phyloP scores from a whole-genome alignment of 1,284 basidiomycete genomes.

The Ceratobasidium sp. region DNA sequence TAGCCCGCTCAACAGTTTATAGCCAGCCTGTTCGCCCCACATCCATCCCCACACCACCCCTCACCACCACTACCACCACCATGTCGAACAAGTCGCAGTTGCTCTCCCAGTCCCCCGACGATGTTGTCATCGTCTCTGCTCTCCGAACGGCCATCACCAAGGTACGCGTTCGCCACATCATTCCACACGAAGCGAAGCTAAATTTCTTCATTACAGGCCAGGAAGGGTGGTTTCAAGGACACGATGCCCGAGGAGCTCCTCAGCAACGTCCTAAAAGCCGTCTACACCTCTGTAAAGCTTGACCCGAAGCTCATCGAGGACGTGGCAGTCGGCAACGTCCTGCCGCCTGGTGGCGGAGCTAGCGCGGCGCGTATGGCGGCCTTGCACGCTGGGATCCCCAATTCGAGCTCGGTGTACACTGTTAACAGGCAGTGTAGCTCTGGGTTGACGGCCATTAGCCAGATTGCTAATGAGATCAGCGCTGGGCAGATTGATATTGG shows the following conservation, averaged over 20 bases:
- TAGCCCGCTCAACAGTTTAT: conserved; percentile 19
- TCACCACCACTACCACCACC: not conserved
- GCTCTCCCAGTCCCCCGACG: conserved; percentile 72
- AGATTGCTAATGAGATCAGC: conserved; percentile 90
- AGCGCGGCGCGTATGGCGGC: conserved; percentile 93
- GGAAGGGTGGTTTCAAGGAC: conserved; percentile 95
- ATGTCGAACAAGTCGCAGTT: conserved; percentile 60
- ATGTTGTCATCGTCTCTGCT: conserved; percentile 91
- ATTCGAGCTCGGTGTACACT: conserved; percentile 83
- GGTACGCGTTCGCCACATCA: conserved; percentile 57
- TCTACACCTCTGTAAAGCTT: conserved; percentile 71
- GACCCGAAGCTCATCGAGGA: conserved; percentile 89
- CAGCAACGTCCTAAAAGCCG: conserved; percentile 81
- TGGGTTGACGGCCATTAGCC: conserved; percentile 87
- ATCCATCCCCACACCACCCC: not conserved
- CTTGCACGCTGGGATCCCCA: conserved; percentile 90
- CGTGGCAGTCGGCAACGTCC: conserved; percentile 92
- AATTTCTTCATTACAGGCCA: conserved; percentile 62
- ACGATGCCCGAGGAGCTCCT: conserved; percentile 91
- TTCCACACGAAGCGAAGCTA: not conserved
- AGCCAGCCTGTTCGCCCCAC: not conserved
- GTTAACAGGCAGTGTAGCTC: conserved; percentile 97
- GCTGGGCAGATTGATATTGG: conserved; percentile 91
- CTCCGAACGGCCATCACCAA: conserved; percentile 92
- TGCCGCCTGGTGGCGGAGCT: conserved; percentile 92